These are phyloP conservation scores for Pelargonium nanum DNA, from an alignment of 345 rosid genomes.

Conservation along the genomic window DNA sequence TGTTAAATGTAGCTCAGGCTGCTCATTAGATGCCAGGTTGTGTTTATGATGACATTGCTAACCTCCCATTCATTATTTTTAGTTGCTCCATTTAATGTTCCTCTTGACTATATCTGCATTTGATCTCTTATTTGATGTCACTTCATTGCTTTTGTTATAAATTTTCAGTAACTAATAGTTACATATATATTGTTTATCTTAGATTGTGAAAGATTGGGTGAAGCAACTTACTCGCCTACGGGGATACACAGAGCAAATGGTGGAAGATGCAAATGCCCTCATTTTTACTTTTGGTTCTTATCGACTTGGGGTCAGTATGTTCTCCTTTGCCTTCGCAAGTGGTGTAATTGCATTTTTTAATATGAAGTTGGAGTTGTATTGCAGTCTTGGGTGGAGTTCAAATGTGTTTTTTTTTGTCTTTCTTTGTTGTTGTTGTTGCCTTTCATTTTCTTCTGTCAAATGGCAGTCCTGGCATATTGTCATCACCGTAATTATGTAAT, in stretches of 20 bases:
- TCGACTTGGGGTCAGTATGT: slow-evolving; percentile 64
- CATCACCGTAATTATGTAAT: background rate
- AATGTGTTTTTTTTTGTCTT: background rate
- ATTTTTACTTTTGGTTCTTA: slow-evolving; percentile 94
- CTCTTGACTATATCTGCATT: background rate
- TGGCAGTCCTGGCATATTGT: background rate
- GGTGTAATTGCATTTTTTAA: background rate
- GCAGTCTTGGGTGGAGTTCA: background rate
- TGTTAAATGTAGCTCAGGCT: too few relatives aligned
- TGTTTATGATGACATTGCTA: too few relatives aligned
- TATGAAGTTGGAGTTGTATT: background rate
- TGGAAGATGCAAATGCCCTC: slow-evolving; percentile 86
- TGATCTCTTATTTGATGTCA: background rate
- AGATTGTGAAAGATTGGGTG: slow-evolving; percentile 85
- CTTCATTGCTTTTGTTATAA: background rate
- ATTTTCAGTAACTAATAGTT: too few relatives aligned
- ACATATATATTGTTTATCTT: background rate
- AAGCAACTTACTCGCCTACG: slow-evolving; percentile 54
- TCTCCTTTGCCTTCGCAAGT: background rate
- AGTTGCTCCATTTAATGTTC: too few relatives aligned
- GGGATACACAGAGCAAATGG: slow-evolving; percentile 82
- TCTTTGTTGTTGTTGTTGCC: background rate
- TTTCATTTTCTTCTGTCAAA: too few relatives aligned
- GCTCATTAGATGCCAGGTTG: too few relatives aligned
- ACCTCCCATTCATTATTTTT: too few relatives aligned